These are phyloP conservation scores for Sphagnurus paluster DNA, from an alignment of 1,284 basidiomycete species.

Conservation along the genomic window DNA sequence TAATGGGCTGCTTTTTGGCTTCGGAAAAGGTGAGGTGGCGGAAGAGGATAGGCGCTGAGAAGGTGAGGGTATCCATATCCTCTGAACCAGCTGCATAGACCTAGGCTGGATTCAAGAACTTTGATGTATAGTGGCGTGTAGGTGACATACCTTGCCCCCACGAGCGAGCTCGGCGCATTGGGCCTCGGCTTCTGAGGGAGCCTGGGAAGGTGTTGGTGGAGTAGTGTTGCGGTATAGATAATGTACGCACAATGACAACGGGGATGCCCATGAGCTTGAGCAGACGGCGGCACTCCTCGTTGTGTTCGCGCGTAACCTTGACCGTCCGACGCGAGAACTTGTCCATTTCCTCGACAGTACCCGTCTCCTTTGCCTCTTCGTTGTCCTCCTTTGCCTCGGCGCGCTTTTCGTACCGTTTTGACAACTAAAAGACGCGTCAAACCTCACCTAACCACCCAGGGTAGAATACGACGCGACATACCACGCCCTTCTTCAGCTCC, in stretches of 20 bases:
- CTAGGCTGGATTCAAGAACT: constrained; percentile 36
- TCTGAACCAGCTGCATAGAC: constrained; percentile 97
- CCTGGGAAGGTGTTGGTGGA: constrained; percentile 48
- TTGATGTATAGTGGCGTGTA: not conserved
- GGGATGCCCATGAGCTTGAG: constrained; percentile 97
- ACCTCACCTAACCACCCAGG: not conserved
- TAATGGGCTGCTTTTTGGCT: constrained; percentile 97
- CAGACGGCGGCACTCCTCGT: constrained; percentile 91
- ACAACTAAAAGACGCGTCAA: constrained; percentile 55
- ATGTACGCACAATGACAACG: constrained; percentile 72
- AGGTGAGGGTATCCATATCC: constrained; percentile 99
- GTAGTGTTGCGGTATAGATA: not conserved
- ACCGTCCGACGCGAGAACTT: constrained; percentile 90
- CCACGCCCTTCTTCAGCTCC: constrained; percentile 94
- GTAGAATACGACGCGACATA: constrained; percentile 44
- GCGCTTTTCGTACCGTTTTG: constrained; percentile 88
- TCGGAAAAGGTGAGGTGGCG: constrained; percentile 99
- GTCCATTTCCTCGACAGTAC: constrained; percentile 92
- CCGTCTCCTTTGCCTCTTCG: constrained; percentile 95
- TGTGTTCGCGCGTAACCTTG: constrained; percentile 94
- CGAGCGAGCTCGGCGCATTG: constrained; percentile 97
- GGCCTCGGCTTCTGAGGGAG: constrained; percentile 97
- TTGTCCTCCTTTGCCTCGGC: constrained; percentile 94
- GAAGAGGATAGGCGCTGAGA: constrained; percentile 87
- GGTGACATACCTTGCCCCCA: constrained; percentile 81